Evolutionary conservation across 148 eudicot genomes (phyloP).

Genomic region (Rhododendron kiyosumense): DNA sequence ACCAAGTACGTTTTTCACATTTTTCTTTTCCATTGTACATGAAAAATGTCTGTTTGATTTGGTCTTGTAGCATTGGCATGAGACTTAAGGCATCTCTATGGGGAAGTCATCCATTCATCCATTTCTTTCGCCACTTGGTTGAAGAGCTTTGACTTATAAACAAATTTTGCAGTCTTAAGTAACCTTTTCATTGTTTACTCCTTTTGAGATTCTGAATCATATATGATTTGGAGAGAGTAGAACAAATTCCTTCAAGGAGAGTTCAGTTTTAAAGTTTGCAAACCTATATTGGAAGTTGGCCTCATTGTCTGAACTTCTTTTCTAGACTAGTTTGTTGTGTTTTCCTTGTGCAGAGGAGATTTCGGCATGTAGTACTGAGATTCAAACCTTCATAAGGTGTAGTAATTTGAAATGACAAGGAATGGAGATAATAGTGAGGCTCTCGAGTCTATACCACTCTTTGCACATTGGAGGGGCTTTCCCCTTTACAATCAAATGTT

Average conservation of each 20-base stretch:
- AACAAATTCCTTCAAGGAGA: background rate
- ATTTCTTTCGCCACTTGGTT: background rate
- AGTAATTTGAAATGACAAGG: background rate
- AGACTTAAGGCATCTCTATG: background rate
- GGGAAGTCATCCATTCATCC: background rate
- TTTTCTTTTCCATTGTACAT: background rate
- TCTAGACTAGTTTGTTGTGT: background rate
- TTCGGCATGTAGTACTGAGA: background rate
- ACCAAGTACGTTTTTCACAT: background rate
- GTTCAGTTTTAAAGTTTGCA: background rate
- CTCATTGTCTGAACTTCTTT: background rate
- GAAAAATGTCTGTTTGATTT: background rate
- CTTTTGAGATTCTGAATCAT: background rate
- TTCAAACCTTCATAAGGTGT: background rate
- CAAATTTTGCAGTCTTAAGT: background rate
- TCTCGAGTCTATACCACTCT: background rate
- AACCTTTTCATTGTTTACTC: background rate
- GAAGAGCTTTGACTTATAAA: background rate
- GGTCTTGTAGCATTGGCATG: background rate
- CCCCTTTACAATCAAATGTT: background rate
- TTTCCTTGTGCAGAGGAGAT: background rate
- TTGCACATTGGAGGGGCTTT: background rate
- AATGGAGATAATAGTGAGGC: background rate
- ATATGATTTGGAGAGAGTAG: background rate
- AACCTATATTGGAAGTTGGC: background rate